Evolutionary conservation across 768 basidiomycete species (phyloP).

Genomic region (Imleria badia): DNA sequence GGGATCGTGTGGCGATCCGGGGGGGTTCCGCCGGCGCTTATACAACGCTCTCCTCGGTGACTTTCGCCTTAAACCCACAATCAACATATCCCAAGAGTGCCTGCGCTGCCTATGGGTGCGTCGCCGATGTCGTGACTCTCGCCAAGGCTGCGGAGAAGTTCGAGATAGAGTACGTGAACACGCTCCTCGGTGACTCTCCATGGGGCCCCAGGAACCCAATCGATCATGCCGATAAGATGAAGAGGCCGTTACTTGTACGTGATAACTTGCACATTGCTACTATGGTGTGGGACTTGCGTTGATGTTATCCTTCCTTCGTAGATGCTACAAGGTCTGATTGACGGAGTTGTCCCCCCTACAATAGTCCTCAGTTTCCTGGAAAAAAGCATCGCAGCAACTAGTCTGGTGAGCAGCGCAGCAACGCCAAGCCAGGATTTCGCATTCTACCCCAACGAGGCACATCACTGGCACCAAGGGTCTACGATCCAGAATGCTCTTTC

Average conservation of each 20-base stretch:
- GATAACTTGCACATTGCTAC: accelerated
- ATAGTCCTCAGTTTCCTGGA: slow-evolving; percentile 44
- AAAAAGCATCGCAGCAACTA: neutral
- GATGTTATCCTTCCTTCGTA: slow-evolving; percentile 21
- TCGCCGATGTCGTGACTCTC: neutral
- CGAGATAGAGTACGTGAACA: slow-evolving; percentile 54
- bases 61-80: neutral
- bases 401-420: too few species aligned
- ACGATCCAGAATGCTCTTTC: slow-evolving; percentile 33
- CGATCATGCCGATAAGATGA: neutral
- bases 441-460: slow-evolving; percentile 43
- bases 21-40: slow-evolving; percentile 74
- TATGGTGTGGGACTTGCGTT: neutral
- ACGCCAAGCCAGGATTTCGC: slow-evolving; percentile 22
- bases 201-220: slow-evolving; percentile 18
- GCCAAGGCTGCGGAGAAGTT: slow-evolving; percentile 59
- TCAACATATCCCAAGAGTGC: neutral
- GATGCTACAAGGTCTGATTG: slow-evolving; percentile 65
- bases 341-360: slow-evolving; percentile 62
- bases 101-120: neutral
- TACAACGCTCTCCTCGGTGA: slow-evolving; percentile 49
- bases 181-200: slow-evolving; percentile 12
- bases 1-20: slow-evolving; percentile 59
- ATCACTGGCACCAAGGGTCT: slow-evolving; percentile 32
- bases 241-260: slow-evolving; percentile 44